Conservation (phyloP, 371 early-diverging fungal species). For the Saksenaea oblongispora region DNA sequence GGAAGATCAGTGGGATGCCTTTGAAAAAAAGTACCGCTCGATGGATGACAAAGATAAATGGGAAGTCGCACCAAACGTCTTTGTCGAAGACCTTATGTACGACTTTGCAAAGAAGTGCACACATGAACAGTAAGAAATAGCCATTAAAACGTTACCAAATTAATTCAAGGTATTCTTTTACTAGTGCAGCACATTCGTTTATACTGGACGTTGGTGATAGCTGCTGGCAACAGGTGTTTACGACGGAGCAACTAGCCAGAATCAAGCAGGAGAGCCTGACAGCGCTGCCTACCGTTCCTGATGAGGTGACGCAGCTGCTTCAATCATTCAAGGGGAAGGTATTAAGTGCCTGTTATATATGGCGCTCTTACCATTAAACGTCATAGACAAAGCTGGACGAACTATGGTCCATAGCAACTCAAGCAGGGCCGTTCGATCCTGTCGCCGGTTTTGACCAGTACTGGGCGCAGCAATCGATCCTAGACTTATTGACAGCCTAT, state of each 20-base stretch:
- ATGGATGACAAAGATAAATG: constrained; percentile 9
- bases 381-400: neutral
- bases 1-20: neutral
- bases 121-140: constrained; percentile 27
- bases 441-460: neutral
- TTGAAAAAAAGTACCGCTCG: neutral
- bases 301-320: constrained; percentile 16
- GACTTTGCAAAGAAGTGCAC: constrained; percentile 13
- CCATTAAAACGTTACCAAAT: too few species aligned
- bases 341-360: too few species aligned
- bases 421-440: neutral
- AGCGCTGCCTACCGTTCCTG: constrained; percentile 18
- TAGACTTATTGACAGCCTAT: neutral
- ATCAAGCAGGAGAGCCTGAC: constrained; percentile 8
- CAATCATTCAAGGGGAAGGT: constrained; percentile 17
- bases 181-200: constrained; percentile 23
- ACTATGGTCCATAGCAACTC: neutral
- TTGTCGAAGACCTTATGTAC: constrained; percentile 25
- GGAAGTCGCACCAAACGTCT: constrained; percentile 17
- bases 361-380: too few species aligned
- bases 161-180: too few species aligned
- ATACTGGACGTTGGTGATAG: constrained; percentile 20
- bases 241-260: constrained; percentile 13
- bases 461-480: neutral
- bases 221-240: constrained; percentile 15